phyloP scores from a whole-genome alignment of 495 filamentous ascomycete genomes.

The Jackrogersella multiformis region DNA sequence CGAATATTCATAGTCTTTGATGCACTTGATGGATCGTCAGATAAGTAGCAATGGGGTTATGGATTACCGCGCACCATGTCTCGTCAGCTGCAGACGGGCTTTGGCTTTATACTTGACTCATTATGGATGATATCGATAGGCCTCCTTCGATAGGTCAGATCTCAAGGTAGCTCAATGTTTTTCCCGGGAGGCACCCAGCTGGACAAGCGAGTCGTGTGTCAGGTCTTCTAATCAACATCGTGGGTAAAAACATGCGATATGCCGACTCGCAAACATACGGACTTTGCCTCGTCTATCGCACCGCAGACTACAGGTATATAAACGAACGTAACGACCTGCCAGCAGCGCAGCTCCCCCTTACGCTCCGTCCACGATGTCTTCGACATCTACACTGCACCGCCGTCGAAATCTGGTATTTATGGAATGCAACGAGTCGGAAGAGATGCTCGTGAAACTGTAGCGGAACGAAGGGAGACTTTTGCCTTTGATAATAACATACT shows the following conservation, averaged over 20 bases:
- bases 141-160: constrained; percentile 40
- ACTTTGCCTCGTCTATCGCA: constrained; percentile 41
- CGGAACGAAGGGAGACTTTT: not conserved
- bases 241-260: not conserved
- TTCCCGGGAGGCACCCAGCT: constrained; percentile 37
- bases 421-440: constrained; percentile 12
- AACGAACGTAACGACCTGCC: constrained; percentile 19
- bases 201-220: constrained; percentile 24
- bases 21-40: constrained; percentile 43
- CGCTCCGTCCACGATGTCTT: constrained; percentile 23
- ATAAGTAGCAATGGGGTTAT: constrained; percentile 29
- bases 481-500: constrained; percentile 26
- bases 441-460: constrained; percentile 16
- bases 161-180: constrained; percentile 31
- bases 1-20: constrained; percentile 40
- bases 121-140: constrained; percentile 45
- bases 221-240: constrained; percentile 20
- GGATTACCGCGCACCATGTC: constrained; percentile 21
- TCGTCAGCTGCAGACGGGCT: constrained; percentile 34
- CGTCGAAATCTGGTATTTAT: constrained; percentile 34
- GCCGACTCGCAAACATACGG: constrained; percentile 18
- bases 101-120: constrained; percentile 47
- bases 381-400: constrained; percentile 27
- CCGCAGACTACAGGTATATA: constrained; percentile 42
- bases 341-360: constrained; percentile 16